These are phyloP conservation scores for Pistacia integerrima DNA, from an alignment of 345 rosid genomes.

Conservation along the genomic window DNA sequence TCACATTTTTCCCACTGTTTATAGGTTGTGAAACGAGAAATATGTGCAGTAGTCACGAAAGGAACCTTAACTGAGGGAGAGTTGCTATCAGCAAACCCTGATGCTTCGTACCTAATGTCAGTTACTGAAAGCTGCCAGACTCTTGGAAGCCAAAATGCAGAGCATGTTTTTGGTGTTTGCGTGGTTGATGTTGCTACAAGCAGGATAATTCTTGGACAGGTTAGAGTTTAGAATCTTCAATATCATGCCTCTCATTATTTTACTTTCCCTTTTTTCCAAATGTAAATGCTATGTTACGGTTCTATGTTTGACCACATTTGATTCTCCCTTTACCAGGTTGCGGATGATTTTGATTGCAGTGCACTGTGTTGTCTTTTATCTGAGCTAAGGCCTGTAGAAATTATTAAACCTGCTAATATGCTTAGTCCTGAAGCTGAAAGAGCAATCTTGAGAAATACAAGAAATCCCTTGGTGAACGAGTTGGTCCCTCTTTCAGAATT, in stretches of 20 bases:
- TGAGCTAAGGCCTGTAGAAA: constrained; percentile 92
- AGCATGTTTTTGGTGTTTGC: constrained; percentile 72
- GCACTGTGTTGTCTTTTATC: constrained; percentile 73
- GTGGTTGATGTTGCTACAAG: constrained; percentile 88
- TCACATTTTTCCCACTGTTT: constrained; percentile 33
- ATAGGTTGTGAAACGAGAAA: constrained; percentile 97
- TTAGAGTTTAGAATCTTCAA: constrained; percentile 24
- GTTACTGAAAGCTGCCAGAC: constrained; percentile 61
- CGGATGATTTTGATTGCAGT: constrained; percentile 83
- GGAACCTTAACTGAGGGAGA: constrained; percentile 96
- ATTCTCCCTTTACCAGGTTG: constrained; percentile 54
- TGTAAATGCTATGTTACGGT: constrained; percentile 4
- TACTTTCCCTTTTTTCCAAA: constrained; percentile 8
- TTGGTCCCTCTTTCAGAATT: constrained; percentile 74
- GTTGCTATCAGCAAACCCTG: constrained; percentile 79
- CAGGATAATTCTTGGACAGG: constrained; percentile 89
- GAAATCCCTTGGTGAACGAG: constrained; percentile 84
- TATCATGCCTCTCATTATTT: constrained; percentile 12
- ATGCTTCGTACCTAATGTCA: constrained; percentile 88
- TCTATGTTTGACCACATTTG: constrained; percentile 9
- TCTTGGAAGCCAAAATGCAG: constrained; percentile 34
- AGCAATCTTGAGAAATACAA: constrained; percentile 74
- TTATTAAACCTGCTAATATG: constrained; percentile 73
- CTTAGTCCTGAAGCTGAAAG: constrained; percentile 80
- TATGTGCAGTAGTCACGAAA: constrained; percentile 88